phyloP scores from a whole-genome alignment of 805 yeast species.

The Candida lessepsii region DNA sequence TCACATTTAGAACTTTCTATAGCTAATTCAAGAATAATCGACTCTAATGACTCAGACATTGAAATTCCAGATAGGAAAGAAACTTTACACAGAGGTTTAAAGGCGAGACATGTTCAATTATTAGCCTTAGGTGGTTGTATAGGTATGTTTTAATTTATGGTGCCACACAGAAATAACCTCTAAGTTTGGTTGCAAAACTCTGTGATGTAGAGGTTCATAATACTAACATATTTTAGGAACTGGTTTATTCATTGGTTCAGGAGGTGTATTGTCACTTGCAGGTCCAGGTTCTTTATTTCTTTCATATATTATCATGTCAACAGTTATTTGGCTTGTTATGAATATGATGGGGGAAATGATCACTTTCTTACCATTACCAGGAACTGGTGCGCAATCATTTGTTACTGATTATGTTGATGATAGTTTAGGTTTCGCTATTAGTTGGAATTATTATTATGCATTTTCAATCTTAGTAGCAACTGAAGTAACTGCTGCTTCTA shows the following conservation, averaged over 20 bases:
- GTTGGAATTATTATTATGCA: constrained; percentile 44
- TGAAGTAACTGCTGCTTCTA: constrained; percentile 37
- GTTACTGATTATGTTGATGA: constrained; percentile 16
- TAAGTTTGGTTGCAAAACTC: no score
- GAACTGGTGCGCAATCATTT: constrained; percentile 12
- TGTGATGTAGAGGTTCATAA: background rate
- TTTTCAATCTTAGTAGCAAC: constrained; percentile 35
- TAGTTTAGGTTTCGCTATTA: constrained; percentile 18
- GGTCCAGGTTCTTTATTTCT: constrained; percentile 38
- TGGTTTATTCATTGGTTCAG: constrained; percentile 49
- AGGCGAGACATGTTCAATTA: constrained; percentile 59
- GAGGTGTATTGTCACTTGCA: constrained; percentile 31
- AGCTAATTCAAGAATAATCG: constrained; percentile 25
- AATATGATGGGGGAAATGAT: constrained; percentile 16
- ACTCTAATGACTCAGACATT: constrained; percentile 18
- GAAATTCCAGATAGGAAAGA: constrained; percentile 1
- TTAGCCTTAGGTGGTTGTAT: constrained; percentile 85
- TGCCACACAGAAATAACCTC: background rate
- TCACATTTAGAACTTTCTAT: constrained; percentile 27
- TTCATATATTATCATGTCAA: constrained; percentile 29
- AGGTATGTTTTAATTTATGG: constrained; percentile 38
- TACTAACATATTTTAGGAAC: constrained; percentile 29
- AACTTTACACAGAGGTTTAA: constrained; percentile 30
- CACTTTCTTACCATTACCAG: constrained; percentile 16
- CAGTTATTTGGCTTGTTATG: constrained; percentile 16